Evolutionary conservation across 331 rosid species (phyloP).

Genomic region (Acacia concinna): DNA sequence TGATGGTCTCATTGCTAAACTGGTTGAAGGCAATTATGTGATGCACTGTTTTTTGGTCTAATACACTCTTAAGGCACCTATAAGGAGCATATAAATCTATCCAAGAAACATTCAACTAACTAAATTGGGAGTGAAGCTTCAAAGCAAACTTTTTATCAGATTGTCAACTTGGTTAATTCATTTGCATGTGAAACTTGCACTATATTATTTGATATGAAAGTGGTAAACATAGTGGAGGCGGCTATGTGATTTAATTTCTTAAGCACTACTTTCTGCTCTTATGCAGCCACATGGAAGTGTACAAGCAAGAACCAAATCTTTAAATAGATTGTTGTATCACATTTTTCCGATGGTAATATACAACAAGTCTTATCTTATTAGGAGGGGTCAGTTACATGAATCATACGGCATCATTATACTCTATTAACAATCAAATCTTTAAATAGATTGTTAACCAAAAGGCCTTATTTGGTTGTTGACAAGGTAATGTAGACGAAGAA

Average conservation of each 20-base stretch:
- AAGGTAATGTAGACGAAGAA: background rate
- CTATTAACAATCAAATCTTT: no score
- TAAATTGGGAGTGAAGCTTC: background rate
- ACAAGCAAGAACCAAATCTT: no score
- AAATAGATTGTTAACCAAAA: no score
- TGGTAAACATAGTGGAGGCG: background rate
- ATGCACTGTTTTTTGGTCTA: background rate
- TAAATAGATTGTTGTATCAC: background rate
- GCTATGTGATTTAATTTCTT: constrained; percentile 2
- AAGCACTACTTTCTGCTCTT: background rate
- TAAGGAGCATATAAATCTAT: background rate
- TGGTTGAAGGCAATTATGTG: background rate
- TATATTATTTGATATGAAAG: background rate
- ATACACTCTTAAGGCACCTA: background rate
- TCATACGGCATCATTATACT: no score
- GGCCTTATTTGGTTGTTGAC: no score
- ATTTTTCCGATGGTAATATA: background rate
- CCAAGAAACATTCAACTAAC: background rate
- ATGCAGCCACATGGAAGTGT: background rate
- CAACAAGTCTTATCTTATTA: no score
- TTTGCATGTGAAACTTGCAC: background rate
- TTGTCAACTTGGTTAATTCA: background rate
- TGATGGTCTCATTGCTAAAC: background rate
- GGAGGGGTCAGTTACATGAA: no score
- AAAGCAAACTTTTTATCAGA: background rate